Evolutionary conservation across 2,329 filamentous ascomycete genomes (phyloP).

Genomic region (Pseudogymnoascus sp.): DNA sequence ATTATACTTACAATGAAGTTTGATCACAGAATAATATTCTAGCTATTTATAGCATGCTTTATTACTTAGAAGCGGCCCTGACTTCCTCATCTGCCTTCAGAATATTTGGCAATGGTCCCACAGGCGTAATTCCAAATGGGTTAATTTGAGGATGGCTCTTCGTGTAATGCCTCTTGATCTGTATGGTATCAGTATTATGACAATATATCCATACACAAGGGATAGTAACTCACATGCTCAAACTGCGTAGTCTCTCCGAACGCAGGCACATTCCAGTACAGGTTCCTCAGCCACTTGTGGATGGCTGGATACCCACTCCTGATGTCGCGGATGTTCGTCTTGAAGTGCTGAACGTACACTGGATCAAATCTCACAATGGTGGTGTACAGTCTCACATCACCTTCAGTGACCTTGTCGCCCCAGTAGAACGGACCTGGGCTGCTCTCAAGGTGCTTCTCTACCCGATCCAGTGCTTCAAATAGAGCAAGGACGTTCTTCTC

Average conservation of each 20-base stretch:
- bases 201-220: neutral
- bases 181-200: constrained; percentile 24
- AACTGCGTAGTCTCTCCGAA: constrained; percentile 37
- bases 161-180: constrained; percentile 83
- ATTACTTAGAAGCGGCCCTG: constrained; percentile 18
- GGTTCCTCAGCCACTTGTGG: constrained; percentile 56
- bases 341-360: constrained; percentile 59
- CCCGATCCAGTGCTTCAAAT: constrained; percentile 68
- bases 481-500: constrained; percentile 62
- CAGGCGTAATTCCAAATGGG: constrained; percentile 65
- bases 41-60: neutral
- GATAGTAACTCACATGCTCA: constrained; percentile 32
- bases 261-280: constrained; percentile 62
- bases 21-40: neutral
- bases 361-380: constrained; percentile 60
- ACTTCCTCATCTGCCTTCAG: constrained; percentile 74
- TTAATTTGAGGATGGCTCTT: constrained; percentile 68
- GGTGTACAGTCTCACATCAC: constrained; percentile 65
- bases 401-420: constrained; percentile 69
- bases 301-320: constrained; percentile 48
- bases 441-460: constrained; percentile 60
- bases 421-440: constrained; percentile 62
- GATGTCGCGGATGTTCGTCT: constrained; percentile 47
- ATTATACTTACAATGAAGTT: neutral
- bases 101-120: constrained; percentile 79